Percentiles rank a stretch among this genome's conserved stretches.
Evolutionary conservation across 768 basidiomycete genomes (phyloP).

Genomic region (Boletus subparvulus): DNA sequence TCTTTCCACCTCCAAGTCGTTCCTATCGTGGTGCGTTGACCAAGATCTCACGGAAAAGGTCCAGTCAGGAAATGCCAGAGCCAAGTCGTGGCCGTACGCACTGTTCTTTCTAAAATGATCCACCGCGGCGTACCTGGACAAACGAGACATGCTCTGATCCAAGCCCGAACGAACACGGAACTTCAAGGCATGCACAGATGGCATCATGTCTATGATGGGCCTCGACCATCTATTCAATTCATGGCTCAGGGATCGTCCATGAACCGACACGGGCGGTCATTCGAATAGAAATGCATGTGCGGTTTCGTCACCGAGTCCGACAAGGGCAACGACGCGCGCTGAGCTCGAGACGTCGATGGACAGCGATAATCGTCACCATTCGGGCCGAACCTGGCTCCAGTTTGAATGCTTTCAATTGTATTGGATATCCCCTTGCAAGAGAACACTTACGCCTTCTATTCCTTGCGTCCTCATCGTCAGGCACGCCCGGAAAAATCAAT

Average conservation of each 20-base stretch:
- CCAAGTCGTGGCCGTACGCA: neutral
- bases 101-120: neutral
- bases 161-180: neutral
- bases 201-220: neutral
- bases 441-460: neutral
- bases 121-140: conserved; percentile 2
- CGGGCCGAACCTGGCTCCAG: neutral
- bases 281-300: neutral
- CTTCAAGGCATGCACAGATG: neutral
- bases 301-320: neutral
- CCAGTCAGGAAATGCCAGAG: conserved; percentile 4
- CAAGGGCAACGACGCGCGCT: neutral
- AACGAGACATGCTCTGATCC: neutral
- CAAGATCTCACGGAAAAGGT: neutral
- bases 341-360: neutral
- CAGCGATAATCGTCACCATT: neutral
- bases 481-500: neutral
- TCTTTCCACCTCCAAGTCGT: conserved; percentile 1
- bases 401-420: neutral
- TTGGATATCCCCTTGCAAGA: neutral
- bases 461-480: neutral
- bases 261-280: neutral
- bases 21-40: neutral
- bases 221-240: neutral
- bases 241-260: neutral